Base-by-base conservation (phyloP, 1,284 basidiomycete species). In the Kalmanozyma brasiliensis region DNA sequence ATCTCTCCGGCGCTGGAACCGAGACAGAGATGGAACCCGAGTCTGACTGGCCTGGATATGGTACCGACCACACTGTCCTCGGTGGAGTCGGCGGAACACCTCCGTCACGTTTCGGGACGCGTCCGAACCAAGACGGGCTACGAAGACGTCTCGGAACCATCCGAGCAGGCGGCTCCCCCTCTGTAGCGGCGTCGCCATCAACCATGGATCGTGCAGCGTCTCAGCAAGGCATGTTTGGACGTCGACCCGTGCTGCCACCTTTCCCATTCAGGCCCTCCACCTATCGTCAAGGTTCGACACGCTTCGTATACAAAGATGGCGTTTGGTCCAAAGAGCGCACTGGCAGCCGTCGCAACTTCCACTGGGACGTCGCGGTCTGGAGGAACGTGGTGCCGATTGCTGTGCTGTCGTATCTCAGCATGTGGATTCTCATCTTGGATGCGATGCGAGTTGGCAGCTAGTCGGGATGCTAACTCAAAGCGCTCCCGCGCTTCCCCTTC, bases 311-410 rank as follows among this genome's bases (percentile, higher is more conserved):
- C 33, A 45, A 48, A 17, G 37, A 38, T 16, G 57, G 63, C 22
- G 41, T n/a, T 1, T 66, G 52, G 56, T 43, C 33, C 16, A 26
- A 48, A 17, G 57, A 59, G n/a, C 48, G 66, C 8, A 62, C 56
- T 11, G 49, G 66, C 20, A 71, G 72, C 33, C 51, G 73, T 8
- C 55, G 79, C 16, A 77, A 77, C 19, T 80, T 81, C 48, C 79
- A 79, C 38, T 81, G 79, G 79, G 72, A 79, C 19, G 79, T 80
- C 34, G 78, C 78, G n/a, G 68, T 81, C 34, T 64, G 74, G 60
- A 57, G 79, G 14, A 81, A 80, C 33, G 66, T 80, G 9, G 36
- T 80, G 43, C 79, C 79, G 10, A 74, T 81, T 24, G 77, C 67
- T 0, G 59, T 69, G 32, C 55, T 81, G 17, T 69, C 69, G 19